phyloP scores from a whole-genome alignment of 352 stramenopile genomes.

The Phytophthora cryptogea region DNA sequence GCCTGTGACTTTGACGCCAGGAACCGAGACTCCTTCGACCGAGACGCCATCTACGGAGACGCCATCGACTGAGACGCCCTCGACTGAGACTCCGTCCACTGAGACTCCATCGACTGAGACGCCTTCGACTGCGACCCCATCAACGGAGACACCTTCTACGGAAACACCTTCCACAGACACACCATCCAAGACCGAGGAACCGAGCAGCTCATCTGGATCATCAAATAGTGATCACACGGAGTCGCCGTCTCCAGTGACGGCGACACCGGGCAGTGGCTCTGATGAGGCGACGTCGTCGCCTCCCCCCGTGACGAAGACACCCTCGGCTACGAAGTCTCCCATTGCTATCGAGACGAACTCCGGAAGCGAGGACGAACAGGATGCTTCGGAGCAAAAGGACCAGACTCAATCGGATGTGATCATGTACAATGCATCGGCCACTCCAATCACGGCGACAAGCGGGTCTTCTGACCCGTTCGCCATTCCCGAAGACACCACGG shows the following conservation, averaged over 20 bases:
- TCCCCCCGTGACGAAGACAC: slow-evolving; percentile 22
- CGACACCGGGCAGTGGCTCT: slow-evolving; percentile 6
- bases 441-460: slow-evolving; percentile 29
- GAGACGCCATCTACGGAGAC: slow-evolving; percentile 5
- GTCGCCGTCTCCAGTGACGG: slow-evolving; percentile 28
- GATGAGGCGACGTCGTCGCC: slow-evolving; percentile 23
- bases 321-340: slow-evolving; percentile 32
- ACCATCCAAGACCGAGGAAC: slow-evolving; percentile 13
- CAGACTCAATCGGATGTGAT: slow-evolving; percentile 55
- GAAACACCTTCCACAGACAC: slow-evolving; percentile 14
- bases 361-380: slow-evolving; percentile 28
- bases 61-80: slow-evolving; percentile 3
- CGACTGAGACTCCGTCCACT: slow-evolving; percentile 3
- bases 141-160: slow-evolving; percentile 6
- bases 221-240: slow-evolving; percentile 4
- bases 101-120: slow-evolving; percentile 14
- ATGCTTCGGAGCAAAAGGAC: slow-evolving; percentile 34
- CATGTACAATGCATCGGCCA: slow-evolving; percentile 46
- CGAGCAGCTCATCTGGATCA: slow-evolving; percentile 14
- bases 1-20: slow-evolving; percentile 10
- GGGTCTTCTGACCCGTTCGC: slow-evolving; percentile 55
- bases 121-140: slow-evolving; percentile 8
- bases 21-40: background rate
- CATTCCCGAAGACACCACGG: slow-evolving; percentile 40
- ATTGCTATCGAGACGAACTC: slow-evolving; percentile 54